phyloP scores from a whole-genome alignment of 169 alveolate species.

The Cryptosporidium canis region DNA sequence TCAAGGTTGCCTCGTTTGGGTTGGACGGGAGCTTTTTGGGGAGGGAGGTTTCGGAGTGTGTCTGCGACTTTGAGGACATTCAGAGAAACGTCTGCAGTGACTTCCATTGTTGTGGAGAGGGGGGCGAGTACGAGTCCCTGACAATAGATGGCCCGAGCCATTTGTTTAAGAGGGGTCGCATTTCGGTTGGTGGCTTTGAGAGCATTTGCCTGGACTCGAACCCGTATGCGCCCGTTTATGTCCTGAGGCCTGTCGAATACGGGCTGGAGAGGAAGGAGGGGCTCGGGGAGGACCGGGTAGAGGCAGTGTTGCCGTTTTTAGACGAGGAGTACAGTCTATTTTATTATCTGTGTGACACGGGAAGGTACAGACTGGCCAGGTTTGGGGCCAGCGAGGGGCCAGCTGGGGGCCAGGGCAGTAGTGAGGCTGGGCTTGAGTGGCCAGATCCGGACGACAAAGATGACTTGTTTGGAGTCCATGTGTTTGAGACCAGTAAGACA shows the following conservation, averaged over 20 bases:
- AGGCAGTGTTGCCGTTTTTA: conserved; percentile 25
- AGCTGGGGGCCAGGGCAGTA: neutral
- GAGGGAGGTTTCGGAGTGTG: conserved; percentile 80
- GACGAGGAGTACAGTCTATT: neutral
- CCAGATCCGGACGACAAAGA: neutral
- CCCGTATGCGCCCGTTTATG: conserved; percentile 67
- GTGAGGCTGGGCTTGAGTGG: neutral
- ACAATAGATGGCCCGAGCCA: conserved; percentile 91
- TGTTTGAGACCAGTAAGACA: neutral
- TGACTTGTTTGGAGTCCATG: neutral
- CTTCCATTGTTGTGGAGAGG: conserved; percentile 98
- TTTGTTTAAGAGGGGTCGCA: neutral
- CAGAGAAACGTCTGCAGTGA: conserved; percentile 83
- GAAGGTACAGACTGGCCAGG: neutral
- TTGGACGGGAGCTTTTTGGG: conserved; percentile 90
- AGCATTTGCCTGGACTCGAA: conserved; percentile 27
- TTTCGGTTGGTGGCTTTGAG: neutral
- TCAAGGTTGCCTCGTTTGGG: conserved; percentile 90
- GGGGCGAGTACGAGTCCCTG: conserved; percentile 99
- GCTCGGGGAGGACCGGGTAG: neutral
- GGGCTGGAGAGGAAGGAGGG: neutral
- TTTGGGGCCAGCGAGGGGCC: neutral
- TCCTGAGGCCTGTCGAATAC: neutral
- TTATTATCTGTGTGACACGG: conserved; percentile 37
- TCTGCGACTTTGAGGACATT: conserved; percentile 62